Percentiles rank a stretch among this genome's conserved stretches.
Conservation (phyloP, 2,329 filamentous ascomycete genomes). For the Colletotrichum sp. region DNA sequence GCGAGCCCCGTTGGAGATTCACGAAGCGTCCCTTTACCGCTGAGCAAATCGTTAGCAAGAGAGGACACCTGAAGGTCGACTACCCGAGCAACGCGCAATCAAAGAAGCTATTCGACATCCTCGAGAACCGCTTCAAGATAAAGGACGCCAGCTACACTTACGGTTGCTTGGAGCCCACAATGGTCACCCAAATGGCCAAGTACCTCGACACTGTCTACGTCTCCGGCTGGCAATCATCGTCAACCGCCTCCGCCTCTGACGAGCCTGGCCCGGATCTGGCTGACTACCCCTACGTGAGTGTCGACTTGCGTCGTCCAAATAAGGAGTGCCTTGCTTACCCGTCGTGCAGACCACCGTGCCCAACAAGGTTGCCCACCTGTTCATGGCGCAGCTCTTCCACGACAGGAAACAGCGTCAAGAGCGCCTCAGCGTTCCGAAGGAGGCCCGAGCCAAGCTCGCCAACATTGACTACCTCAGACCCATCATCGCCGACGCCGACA, state of each 20-base stretch:
- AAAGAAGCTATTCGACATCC: constrained; percentile 93
- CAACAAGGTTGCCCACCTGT: constrained; percentile 97
- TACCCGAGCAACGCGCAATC: constrained; percentile 88
- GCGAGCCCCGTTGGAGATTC: constrained; percentile 86
- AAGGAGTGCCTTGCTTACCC: not conserved
- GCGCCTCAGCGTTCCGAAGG: constrained; percentile 77
- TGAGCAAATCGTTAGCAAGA: constrained; percentile 95
- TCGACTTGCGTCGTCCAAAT: not conserved
- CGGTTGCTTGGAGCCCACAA: constrained; percentile 95
- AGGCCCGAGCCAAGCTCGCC: constrained; percentile 72
- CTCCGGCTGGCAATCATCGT: constrained; percentile 98
- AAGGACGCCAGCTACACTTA: constrained; percentile 92
- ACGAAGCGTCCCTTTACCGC: constrained; percentile 94
- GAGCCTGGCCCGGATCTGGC: constrained; percentile 98
- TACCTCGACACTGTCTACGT: constrained; percentile 99
- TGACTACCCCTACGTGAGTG: constrained; percentile 87
- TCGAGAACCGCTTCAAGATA: constrained; percentile 88
- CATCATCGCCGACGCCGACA: constrained; percentile 96
- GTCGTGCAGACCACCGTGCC: constrained; percentile 83
- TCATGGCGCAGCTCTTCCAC: constrained; percentile 99
- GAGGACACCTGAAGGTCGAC: constrained; percentile 87
- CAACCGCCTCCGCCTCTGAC: constrained; percentile 91
- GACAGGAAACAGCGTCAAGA: constrained; percentile 99
- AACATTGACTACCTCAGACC: constrained; percentile 95
- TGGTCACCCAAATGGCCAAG: constrained; percentile 99